A percentile compares a stretch with the other conserved stretches of the same genome.
phyloP scores from a whole-genome alignment of 352 stramenopile species.

The Pythium scleroteichum region DNA sequence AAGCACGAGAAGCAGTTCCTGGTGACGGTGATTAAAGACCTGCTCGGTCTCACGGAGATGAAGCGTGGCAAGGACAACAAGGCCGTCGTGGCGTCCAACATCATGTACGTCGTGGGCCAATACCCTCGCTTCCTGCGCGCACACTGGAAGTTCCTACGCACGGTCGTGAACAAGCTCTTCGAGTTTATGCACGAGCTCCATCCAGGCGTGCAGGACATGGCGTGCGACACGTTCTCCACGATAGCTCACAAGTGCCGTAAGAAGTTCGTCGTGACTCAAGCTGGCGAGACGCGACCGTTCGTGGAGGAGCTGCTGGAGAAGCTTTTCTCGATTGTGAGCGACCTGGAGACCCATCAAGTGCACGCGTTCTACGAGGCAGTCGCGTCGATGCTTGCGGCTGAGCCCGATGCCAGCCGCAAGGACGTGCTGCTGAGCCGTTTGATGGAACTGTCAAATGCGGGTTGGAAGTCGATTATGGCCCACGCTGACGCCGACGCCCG shows the following conservation, averaged over 20 bases:
- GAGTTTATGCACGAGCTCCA: slow-evolving; percentile 99
- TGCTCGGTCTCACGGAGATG: slow-evolving; percentile 97
- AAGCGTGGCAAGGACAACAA: slow-evolving; percentile 99
- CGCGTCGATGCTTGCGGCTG: slow-evolving; percentile 84
- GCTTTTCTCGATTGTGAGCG: slow-evolving; percentile 94
- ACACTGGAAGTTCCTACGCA: slow-evolving; percentile 99
- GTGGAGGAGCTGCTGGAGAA: slow-evolving; percentile 96
- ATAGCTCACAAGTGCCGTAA: slow-evolving; percentile 97
- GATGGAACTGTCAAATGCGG: slow-evolving; percentile 96
- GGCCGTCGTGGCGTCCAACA: slow-evolving; percentile 99
- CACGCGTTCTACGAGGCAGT: slow-evolving; percentile 99
- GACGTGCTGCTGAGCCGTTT: slow-evolving; percentile 91
- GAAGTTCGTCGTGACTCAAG: slow-evolving; percentile 98
- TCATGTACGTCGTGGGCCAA: slow-evolving; percentile 99
- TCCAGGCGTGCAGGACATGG: slow-evolving; percentile 99
- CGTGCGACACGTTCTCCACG: slow-evolving; percentile 99
- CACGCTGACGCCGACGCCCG: slow-evolving; percentile 74
- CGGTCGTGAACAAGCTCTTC: slow-evolving; percentile 99
- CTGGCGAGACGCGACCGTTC: slow-evolving; percentile 92
- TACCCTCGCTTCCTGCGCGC: slow-evolving; percentile 99
- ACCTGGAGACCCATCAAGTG: slow-evolving; percentile 98
- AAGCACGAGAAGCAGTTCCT: slow-evolving; percentile 99
- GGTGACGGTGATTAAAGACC: slow-evolving; percentile 99
- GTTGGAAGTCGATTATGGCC: slow-evolving; percentile 87
- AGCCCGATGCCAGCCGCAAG: slow-evolving; percentile 82